Evolutionary conservation across 306 rosid species (phyloP).

Genomic region (Carpinus viminea): DNA sequence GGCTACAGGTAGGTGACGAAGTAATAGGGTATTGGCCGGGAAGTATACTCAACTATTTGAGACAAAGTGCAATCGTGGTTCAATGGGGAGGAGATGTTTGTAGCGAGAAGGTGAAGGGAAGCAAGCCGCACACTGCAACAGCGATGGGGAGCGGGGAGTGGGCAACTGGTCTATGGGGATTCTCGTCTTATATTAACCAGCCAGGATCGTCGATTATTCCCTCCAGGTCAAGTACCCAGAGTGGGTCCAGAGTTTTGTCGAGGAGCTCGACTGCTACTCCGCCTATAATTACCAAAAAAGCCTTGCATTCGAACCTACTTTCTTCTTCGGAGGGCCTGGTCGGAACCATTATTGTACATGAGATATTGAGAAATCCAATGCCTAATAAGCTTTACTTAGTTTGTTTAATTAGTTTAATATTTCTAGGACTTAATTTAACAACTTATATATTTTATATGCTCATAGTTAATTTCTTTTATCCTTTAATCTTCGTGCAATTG

Average conservation of each 20-base stretch:
- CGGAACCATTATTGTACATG: slow-evolving; percentile 6
- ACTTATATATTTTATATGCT: too few relatives aligned
- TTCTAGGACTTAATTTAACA: too few relatives aligned
- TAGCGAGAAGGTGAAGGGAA: slow-evolving; percentile 34
- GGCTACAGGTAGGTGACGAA: slow-evolving; percentile 33
- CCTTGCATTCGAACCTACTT: slow-evolving; percentile 36
- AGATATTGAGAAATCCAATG: too few relatives aligned
- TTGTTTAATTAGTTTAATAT: too few relatives aligned
- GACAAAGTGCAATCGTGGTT: slow-evolving; percentile 39
- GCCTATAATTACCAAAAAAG: slow-evolving; percentile 8
- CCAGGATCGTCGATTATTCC: slow-evolving; percentile 50
- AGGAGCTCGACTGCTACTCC: slow-evolving; percentile 49
- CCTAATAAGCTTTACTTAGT: too few relatives aligned
- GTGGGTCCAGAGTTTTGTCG: slow-evolving; percentile 5
- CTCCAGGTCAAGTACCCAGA: slow-evolving; percentile 45
- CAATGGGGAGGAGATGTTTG: slow-evolving; percentile 79
- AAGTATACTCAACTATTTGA: slow-evolving; percentile 21
- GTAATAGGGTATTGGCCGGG: slow-evolving; percentile 57
- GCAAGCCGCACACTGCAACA: slow-evolving; percentile 56
- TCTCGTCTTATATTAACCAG: slow-evolving; percentile 42
- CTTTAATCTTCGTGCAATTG: too few relatives aligned
- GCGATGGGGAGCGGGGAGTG: slow-evolving; percentile 64
- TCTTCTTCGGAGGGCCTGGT: slow-evolving; percentile 69
- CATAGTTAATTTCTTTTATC: too few relatives aligned
- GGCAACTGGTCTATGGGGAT: slow-evolving; percentile 1